phyloP scores from a whole-genome alignment of 768 basidiomycete species.

The Vishniacozyma victoriae region DNA sequence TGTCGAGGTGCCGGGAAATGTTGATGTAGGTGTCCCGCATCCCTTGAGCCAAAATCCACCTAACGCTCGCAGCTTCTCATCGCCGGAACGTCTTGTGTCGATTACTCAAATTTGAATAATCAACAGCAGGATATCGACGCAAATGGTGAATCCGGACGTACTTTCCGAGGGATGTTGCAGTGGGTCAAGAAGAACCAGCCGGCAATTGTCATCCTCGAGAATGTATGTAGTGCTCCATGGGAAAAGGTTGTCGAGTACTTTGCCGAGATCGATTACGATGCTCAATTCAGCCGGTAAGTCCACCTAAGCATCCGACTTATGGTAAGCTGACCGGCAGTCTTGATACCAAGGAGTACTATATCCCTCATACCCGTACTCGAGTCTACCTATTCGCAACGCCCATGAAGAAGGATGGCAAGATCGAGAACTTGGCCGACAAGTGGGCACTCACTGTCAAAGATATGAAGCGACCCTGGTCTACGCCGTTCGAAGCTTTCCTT shows the following conservation, averaged over 20 bases:
- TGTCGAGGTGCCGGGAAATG: conserved; percentile 78
- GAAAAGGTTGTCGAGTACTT: conserved; percentile 67
- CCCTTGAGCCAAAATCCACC: background rate
- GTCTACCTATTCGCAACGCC: conserved; percentile 48
- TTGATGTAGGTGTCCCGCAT: conserved; percentile 59
- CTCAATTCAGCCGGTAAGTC: conserved; percentile 67
- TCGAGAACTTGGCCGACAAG: conserved; percentile 59
- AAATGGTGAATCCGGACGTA: conserved; percentile 86
- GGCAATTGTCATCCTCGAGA: conserved; percentile 87
- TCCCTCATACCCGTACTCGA: conserved; percentile 88
- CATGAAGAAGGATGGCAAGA: conserved; percentile 23
- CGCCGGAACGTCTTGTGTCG: conserved; percentile 93
- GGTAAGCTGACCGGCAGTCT: conserved; percentile 16
- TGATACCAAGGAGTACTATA: conserved; percentile 69
- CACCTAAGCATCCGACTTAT: conserved; percentile 29
- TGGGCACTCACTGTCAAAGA: conserved; percentile 61
- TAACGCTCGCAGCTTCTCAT: conserved; percentile 50
- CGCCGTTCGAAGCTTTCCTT: conserved; percentile 85
- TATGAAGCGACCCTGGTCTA: conserved; percentile 75
- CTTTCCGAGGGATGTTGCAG: conserved; percentile 89
- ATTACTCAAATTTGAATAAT: conserved; percentile 93
- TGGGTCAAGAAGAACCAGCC: conserved; percentile 85
- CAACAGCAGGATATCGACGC: conserved; percentile 83
- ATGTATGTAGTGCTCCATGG: conserved; percentile 91
- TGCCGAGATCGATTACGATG: conserved; percentile 67